Conservation (phyloP, 345 rosid species). For the Linum trigynum region DNA sequence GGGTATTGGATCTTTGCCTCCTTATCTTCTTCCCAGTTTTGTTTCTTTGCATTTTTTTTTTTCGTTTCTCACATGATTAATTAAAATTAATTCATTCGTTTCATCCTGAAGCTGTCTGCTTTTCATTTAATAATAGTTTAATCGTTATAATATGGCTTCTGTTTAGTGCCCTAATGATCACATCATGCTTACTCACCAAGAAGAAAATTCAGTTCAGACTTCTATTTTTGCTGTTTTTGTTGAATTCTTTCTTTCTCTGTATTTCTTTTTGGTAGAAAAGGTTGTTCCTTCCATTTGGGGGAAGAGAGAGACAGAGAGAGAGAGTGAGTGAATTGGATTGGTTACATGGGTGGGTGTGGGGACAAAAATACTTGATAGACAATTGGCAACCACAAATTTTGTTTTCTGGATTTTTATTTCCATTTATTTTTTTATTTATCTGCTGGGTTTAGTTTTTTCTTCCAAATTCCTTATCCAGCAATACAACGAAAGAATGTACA, state of each 20-base stretch:
- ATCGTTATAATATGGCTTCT: background rate
- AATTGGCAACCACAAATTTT: conserved; percentile 47
- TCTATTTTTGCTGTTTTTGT: no score
- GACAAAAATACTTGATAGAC: conserved; percentile 30
- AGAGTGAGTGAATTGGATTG: conserved; percentile 23
- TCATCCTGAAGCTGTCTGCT: background rate
- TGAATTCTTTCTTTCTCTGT: background rate
- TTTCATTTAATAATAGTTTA: background rate
- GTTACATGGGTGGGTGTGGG: conserved; percentile 26
- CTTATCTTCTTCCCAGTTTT: background rate
- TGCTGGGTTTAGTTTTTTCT: background rate
- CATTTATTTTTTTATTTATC: background rate
- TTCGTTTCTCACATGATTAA: background rate
- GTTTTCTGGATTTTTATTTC: conserved; percentile 14
- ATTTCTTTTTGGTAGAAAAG: conserved; percentile 3
- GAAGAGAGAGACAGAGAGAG: background rate
- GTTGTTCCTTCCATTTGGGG: background rate
- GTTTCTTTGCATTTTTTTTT: no score
- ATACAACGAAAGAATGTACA: background rate
- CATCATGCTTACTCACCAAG: background rate
- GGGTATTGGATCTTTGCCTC: background rate
- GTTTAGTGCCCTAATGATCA: background rate
- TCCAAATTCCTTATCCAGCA: background rate
- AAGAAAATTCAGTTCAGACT: background rate
- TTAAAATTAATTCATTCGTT: background rate